Evolutionary conservation across 208 protist genomes (phyloP), one percentile per base, ranked within the genome.

Genomic region (Vickermania spadyakhi): DNA sequence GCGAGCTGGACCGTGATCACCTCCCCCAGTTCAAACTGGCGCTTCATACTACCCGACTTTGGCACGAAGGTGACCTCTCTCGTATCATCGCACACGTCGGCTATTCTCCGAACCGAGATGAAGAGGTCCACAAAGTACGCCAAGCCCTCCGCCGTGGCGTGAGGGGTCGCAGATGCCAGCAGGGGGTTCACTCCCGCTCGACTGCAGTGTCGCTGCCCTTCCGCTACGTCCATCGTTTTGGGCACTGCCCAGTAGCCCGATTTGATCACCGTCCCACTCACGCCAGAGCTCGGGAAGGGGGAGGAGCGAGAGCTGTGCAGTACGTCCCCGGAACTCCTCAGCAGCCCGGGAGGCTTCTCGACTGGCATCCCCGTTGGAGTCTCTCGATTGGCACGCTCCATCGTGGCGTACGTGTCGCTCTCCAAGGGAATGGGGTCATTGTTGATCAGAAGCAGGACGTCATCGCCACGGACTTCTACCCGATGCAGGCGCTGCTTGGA

Each of bases 401-500:
- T 71, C 21, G 64, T 65, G 0, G 72, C 70, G 56, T 83, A 83
- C 1, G 1, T 41, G 30, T 83, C 76, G 60, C 68, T 77, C 0
- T 76, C 76, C 2, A 83, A 1, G 25, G 26, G 27, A 1, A 60
- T 52, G 2, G 45, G 66, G 25, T 18, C 50, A 1, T 25, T 58
- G 28, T 79, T 57, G 22, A 74, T 22, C 1, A 68, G 62, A 45
- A 78, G 53, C 49, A 57, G 79, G 22, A 83, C 60, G n/a, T 79
- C 61, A 1, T 56, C 70, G 51, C 75, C 53, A 14, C 66, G 55
- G 5, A 75, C 60, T 1, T 62, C 64, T 13, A 79, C 69, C 4
- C 25, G 31, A 31, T 96, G 86, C 23, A 77, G 72, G 31, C 90
- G 86, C 61, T 96, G 90, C 67, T 92, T 94, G 66, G 64, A 72